Evolutionary conservation across 1,284 basidiomycete species (phyloP), one percentile per base, ranked within the genome.

Genomic region (Ustilago hordei): DNA sequence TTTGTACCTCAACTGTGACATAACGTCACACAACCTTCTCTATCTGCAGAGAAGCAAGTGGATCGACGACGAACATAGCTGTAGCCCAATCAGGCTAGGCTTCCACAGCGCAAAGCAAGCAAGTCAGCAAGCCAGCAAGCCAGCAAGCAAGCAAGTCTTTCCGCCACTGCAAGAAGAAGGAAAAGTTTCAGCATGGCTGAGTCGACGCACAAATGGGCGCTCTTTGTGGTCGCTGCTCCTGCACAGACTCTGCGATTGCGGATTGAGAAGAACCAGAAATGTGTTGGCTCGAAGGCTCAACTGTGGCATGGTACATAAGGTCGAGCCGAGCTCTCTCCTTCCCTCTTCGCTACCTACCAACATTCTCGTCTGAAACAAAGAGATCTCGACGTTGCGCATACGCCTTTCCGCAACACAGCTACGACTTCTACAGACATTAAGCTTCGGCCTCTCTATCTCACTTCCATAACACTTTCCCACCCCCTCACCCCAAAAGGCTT

Each of bases 311-410:
- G 53, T 75, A 75, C 72, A 70, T 75, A 75, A 70, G 63, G 32
- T 61, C 41, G 17, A 28, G n/a, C 54, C 41, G 9, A 39, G 19
- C 19, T 9, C n/a, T 8, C 13, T 6, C 1, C 15, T 55, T 50
- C 32, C 41, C 34, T 63, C 23, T 13, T 4, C 47, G 3, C 11
- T 3, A n/a, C 28, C 56, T 60, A 69, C 39, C 73, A 66, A 56
- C 55, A 41, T 6, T 15, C 32, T 47, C 39, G 61, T 67, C 64
- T 68, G 70, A 63, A 60, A 34, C 32, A 53, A 54, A 64, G 58
- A 55, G 36, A 41, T 39, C 23, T 58, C 58, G 52, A 63, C 48
- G 69, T 71, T 69, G 74, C 74, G 72, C 74, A 76, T 76, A 76
- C 74, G 69, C 68, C 50, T 60, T 57, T n/a, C 55, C 61, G 64